These are phyloP conservation scores for Raffaelea ambrosiae DNA, from an alignment of 2,329 filamentous ascomycete species.

Conservation along the genomic window DNA sequence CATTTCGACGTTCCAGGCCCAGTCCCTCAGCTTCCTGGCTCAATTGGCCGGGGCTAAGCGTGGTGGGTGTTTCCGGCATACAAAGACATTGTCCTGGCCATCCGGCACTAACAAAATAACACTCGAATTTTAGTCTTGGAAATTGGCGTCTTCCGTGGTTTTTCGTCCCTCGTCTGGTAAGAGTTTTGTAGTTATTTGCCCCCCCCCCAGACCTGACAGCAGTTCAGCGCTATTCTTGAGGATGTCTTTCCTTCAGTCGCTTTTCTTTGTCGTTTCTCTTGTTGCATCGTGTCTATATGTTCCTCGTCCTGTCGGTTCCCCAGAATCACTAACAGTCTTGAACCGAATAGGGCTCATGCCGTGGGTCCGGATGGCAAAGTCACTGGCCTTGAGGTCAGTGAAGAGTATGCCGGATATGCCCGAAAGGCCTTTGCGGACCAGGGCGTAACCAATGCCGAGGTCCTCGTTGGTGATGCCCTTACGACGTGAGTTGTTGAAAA, in stretches of 20 bases:
- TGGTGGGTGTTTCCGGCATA: slow-evolving; percentile 7
- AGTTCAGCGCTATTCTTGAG: too few relatives aligned
- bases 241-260: too few relatives aligned
- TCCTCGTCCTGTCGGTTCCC: too few relatives aligned
- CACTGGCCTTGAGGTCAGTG: slow-evolving; percentile 34
- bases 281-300: too few relatives aligned
- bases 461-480: slow-evolving; percentile 37
- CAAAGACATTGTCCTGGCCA: too few relatives aligned
- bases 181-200: too few relatives aligned
- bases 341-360: slow-evolving; percentile 25
- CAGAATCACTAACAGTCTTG: background rate
- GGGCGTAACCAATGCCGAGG: slow-evolving; percentile 34
- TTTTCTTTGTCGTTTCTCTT: too few relatives aligned
- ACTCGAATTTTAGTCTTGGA: slow-evolving; percentile 31
- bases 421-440: slow-evolving; percentile 28
- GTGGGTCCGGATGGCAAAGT: slow-evolving; percentile 33
- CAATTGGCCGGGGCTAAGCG: slow-evolving; percentile 29
- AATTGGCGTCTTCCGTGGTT: slow-evolving; percentile 39
- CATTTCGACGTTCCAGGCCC: slow-evolving; percentile 18
- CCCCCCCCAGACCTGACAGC: too few relatives aligned
- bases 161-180: slow-evolving; percentile 37
- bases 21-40: slow-evolving; percentile 27
- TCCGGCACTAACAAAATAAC: background rate
- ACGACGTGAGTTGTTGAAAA: slow-evolving; percentile 29
- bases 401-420: slow-evolving; percentile 33